These are phyloP conservation scores for Verticillium tricorpus DNA, from an alignment of 2,329 filamentous ascomycete genomes.

Conservation along the genomic window DNA sequence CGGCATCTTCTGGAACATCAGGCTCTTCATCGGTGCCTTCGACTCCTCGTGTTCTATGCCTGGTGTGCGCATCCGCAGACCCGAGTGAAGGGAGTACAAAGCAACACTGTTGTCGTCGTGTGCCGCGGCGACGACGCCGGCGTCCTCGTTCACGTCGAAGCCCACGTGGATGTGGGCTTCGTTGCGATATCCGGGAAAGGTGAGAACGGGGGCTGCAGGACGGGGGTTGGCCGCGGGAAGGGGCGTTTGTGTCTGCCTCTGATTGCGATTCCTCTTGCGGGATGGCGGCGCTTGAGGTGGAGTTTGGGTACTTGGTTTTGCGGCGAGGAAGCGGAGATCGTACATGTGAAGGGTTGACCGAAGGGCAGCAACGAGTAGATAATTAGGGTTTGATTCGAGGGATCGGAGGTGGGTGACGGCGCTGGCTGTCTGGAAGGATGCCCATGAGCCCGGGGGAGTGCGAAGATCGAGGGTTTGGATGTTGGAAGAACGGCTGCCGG, in stretches of 20 bases:
- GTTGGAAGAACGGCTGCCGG: slow-evolving; percentile 44
- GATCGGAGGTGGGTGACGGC: slow-evolving; percentile 46
- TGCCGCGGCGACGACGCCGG: slow-evolving; percentile 48
- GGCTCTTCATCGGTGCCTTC: slow-evolving; percentile 30
- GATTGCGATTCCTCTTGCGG: background rate
- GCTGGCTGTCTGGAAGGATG: slow-evolving; percentile 28
- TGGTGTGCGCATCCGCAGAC: slow-evolving; percentile 27
- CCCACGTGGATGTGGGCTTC: slow-evolving; percentile 42
- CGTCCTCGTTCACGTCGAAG: slow-evolving; percentile 42
- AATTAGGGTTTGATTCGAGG: slow-evolving; percentile 32
- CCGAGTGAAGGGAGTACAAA: slow-evolving; percentile 46
- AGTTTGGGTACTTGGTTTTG: slow-evolving; percentile 3
- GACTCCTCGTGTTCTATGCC: slow-evolving; percentile 18
- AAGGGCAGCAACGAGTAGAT: slow-evolving; percentile 50
- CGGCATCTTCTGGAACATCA: slow-evolving; percentile 42
- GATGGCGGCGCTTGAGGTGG: background rate
- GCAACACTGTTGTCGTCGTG: slow-evolving; percentile 44
- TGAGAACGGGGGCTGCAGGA: slow-evolving; percentile 28
- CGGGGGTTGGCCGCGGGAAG: background rate
- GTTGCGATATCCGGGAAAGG: slow-evolving; percentile 48
- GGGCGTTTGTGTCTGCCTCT: background rate
- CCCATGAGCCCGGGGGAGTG: slow-evolving; percentile 24
- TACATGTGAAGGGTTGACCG: slow-evolving; percentile 47
- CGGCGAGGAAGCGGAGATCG: slow-evolving; percentile 43
- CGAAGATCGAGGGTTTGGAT: slow-evolving; percentile 44